phyloP scores from a whole-genome alignment of 768 basidiomycete genomes.

The Lentinula detonsa region DNA sequence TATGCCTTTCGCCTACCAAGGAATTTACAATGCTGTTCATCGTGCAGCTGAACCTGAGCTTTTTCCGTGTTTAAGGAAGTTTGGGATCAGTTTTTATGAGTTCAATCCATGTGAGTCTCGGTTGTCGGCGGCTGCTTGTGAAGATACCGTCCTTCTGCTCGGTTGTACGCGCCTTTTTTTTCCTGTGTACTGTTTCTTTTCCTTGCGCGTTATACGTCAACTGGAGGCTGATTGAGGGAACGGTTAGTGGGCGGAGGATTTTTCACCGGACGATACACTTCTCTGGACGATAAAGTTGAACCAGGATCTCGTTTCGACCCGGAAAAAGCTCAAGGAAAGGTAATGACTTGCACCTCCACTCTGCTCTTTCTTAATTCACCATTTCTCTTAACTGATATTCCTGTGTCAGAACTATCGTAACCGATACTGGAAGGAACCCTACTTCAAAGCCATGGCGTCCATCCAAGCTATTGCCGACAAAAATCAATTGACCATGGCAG shows the following conservation, averaged over 20 bases:
- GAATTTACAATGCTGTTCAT: constrained; percentile 35
- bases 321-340: constrained; percentile 37
- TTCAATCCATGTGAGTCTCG: constrained; percentile 46
- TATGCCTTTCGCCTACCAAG: constrained; percentile 55
- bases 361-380: neutral
- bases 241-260: constrained; percentile 50
- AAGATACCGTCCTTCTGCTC: no score
- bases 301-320: constrained; percentile 56
- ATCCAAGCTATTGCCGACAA: constrained; percentile 40
- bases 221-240: neutral
- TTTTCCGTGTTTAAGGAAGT: constrained; percentile 53
- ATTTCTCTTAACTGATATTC: neutral
- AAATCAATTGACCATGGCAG: constrained; percentile 40
- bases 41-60: constrained; percentile 37
- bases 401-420: constrained; percentile 27
- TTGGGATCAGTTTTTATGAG: constrained; percentile 47
- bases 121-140: neutral
- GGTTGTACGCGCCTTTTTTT: neutral
- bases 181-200: neutral
- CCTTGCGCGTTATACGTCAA: neutral
- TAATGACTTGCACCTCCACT: constrained; percentile 11
- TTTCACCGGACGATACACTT: constrained; percentile 48
- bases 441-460: constrained; percentile 43
- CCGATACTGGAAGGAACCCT: constrained; percentile 49
- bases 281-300: constrained; percentile 33